phyloP scores from a whole-genome alignment of 1,139 yeast genomes.

The Sugiyamaella xylanicola region DNA sequence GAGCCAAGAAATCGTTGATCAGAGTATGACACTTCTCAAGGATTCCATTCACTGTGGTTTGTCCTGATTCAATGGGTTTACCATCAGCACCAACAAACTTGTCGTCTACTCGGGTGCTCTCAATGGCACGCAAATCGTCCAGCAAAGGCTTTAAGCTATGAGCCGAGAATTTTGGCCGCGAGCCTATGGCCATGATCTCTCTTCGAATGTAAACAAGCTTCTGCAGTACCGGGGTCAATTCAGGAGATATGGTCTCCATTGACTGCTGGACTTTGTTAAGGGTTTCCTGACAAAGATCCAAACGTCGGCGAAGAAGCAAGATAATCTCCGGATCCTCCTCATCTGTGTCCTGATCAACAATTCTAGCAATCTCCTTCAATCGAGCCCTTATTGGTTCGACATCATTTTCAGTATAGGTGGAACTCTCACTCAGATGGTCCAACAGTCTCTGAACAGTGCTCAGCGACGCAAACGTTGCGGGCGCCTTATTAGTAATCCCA shows the following conservation, averaged over 20 bases:
- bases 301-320: conserved; percentile 36
- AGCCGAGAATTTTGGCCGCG: conserved; percentile 44
- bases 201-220: conserved; percentile 54
- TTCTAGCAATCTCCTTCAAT: conserved; percentile 63
- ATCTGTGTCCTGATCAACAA: conserved; percentile 52
- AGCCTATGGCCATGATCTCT: conserved; percentile 53
- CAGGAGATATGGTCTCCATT: conserved; percentile 40
- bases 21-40: conserved; percentile 81
- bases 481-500: conserved; percentile 85
- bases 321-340: conserved; percentile 40
- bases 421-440: conserved; percentile 77
- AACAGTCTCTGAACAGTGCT: conserved; percentile 81
- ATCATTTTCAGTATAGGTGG: conserved; percentile 81
- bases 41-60: conserved; percentile 51
- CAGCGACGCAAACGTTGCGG: conserved; percentile 88
- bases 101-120: conserved; percentile 49
- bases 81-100: conserved; percentile 46
- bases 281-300: conserved; percentile 35
- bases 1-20: conserved; percentile 66
- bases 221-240: conserved; percentile 40
- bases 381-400: conserved; percentile 73
- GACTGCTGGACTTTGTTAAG: conserved; percentile 35
- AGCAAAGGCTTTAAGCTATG: conserved; percentile 42
- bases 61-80: conserved; percentile 47
- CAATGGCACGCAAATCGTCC: conserved; percentile 48